Base-by-base conservation (phyloP, 2,329 filamentous ascomycete genomes). In the Pseudocercospora crystallina region DNA sequence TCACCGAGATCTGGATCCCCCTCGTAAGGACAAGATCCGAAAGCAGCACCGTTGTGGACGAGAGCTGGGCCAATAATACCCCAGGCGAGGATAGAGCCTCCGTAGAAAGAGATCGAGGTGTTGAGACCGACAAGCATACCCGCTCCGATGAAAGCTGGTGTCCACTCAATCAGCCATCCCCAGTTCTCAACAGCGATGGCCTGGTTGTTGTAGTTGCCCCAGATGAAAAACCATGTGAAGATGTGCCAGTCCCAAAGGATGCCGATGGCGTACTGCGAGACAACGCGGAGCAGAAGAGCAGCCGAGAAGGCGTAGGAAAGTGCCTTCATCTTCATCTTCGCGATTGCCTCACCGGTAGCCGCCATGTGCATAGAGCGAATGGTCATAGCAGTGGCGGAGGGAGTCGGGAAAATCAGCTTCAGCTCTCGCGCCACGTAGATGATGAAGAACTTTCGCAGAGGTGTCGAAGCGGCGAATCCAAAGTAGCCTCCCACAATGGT, bases 401-500 rank as follows among this genome's bases (percentile, higher is more conserved):
- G 70, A 0, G 80, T 79, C 2, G 81, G 81, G 67, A 84, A 84
- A 49, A 84, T 74, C 38, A 84, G 73, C 49, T 76, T 77, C 30
- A 84, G 69, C 67, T 84, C 80, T 8, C 81, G 74, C 2, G 80
- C 80, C 10, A 85, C 80, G 51, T 84, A 81, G 65, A 86, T 80
- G 66, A 86, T 79, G 72, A 85, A 86, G 72, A 86, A 86, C 63
- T 84, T 84, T 51, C 83, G 80, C 17, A 63, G 41, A 34, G 46
- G 52, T 10, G 52, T 39, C n/a, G 43, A 49, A 30, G 46, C 57
- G 56, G 83, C 82, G 53, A 85, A 76, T 3, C 83, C 83, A 65
- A 85, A 85, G 69, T 84, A 83, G 8, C 79, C 80, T 51, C 80
- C 81, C 41, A 84, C 79, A 37, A 83, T 72, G 2, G 82, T 84